phyloP scores from a whole-genome alignment of 306 rosid genomes.

The Begonia peltatifolia region DNA sequence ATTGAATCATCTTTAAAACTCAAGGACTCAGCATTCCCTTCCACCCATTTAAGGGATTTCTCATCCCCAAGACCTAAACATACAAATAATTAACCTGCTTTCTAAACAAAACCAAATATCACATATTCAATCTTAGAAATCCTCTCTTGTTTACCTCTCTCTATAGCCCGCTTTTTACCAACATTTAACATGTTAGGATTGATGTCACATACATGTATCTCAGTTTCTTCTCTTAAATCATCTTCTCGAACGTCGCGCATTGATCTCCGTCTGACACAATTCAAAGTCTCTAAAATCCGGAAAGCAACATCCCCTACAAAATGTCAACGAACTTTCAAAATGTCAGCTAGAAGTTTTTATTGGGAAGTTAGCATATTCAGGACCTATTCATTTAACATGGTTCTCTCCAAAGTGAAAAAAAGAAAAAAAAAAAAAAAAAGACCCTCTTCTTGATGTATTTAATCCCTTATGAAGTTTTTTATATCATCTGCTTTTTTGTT shows the following conservation, averaged over 20 bases:
- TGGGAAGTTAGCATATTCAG: too few relatives aligned
- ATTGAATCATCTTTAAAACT: conserved; percentile 51
- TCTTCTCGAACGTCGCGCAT: conserved; percentile 32
- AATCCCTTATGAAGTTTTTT: too few relatives aligned
- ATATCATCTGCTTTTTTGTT: too few relatives aligned
- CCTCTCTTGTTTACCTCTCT: conserved; percentile 38
- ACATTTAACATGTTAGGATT: conserved; percentile 80
- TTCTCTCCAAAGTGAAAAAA: too few relatives aligned
- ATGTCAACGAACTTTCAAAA: not conserved
- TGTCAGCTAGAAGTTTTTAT: too few relatives aligned
- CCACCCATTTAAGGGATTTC: conserved; percentile 69
- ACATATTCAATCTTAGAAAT: conserved; percentile 1
- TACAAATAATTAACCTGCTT: conserved; percentile 17
- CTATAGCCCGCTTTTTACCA: conserved; percentile 56
- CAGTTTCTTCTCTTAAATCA: conserved; percentile 50
- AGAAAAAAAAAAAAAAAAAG: too few relatives aligned
- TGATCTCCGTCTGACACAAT: conserved; percentile 58
- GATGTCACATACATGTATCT: conserved; percentile 73
- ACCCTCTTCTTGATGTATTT: too few relatives aligned
- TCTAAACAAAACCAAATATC: conserved; percentile 9
- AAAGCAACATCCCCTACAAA: conserved; percentile 93
- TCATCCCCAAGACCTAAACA: conserved; percentile 54
- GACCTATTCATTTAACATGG: too few relatives aligned
- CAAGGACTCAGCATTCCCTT: conserved; percentile 82
- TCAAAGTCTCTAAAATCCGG: conserved; percentile 58